A percentile compares a stretch with the other conserved stretches of the same genome.
These are phyloP conservation scores for Torulaspora maleeae DNA, from an alignment of 805 yeast species.

Conservation along the genomic window DNA sequence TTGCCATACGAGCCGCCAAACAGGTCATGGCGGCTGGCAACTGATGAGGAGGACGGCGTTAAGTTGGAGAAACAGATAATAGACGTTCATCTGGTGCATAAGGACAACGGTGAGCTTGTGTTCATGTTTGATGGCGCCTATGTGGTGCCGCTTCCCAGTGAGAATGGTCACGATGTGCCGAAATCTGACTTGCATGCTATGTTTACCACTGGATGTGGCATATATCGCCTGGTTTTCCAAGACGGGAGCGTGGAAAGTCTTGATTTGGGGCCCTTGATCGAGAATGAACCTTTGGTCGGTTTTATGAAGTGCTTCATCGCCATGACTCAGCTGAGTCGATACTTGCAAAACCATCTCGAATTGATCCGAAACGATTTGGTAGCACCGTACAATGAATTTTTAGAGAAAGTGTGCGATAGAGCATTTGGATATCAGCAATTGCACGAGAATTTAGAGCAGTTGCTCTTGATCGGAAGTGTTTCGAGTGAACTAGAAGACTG, in stretches of 20 bases:
- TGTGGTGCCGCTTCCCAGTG: slow-evolving; percentile 1
- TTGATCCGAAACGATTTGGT: slow-evolving; percentile 18
- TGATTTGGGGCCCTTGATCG: slow-evolving; percentile 6
- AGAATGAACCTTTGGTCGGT: neutral
- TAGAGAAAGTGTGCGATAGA: slow-evolving; percentile 16
- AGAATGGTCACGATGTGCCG: neutral
- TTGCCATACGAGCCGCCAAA: slow-evolving; percentile 17
- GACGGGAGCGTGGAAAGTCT: slow-evolving; percentile 13
- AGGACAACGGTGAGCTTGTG: slow-evolving; percentile 9
- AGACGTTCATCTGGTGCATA: slow-evolving; percentile 24
- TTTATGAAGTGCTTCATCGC: slow-evolving; percentile 13
- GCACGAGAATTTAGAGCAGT: slow-evolving; percentile 32
- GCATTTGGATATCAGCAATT: slow-evolving; percentile 24
- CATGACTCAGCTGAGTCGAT: slow-evolving; percentile 15
- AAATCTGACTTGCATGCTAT: slow-evolving; percentile 3
- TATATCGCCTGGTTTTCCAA: slow-evolving; percentile 10
- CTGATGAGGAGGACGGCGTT: slow-evolving; percentile 5
- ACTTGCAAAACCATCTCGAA: slow-evolving; percentile 19
- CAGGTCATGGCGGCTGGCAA: slow-evolving; percentile 18
- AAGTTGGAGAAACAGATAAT: slow-evolving; percentile 1
- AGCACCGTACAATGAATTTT: slow-evolving; percentile 22
- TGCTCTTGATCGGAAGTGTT: slow-evolving; percentile 19
- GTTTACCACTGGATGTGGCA: slow-evolving; percentile 2
- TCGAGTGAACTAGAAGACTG: slow-evolving; percentile 36
- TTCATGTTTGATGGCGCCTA: slow-evolving; percentile 24